A percentile compares a stretch with the other conserved stretches of the same genome.
phyloP scores from a whole-genome alignment of 2,329 filamentous ascomycete genomes.

The Triangularia setosa region DNA sequence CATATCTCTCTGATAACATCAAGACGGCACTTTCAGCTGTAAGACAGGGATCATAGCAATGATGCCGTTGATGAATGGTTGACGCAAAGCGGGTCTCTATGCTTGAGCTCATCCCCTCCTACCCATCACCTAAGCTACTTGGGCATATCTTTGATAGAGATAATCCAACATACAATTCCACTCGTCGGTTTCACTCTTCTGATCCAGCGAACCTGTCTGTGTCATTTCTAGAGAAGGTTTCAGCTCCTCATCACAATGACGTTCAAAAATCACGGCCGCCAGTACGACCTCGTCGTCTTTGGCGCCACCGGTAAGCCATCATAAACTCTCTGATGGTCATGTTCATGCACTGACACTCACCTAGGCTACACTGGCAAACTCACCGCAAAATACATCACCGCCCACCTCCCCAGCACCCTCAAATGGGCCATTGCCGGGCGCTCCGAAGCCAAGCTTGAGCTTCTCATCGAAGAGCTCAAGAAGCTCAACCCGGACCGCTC shows the following conservation, averaged over 20 bases:
- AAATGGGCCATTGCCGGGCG: conserved; percentile 88
- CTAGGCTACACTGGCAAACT: conserved; percentile 79
- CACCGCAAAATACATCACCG: conserved; percentile 70
- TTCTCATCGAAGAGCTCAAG: conserved; percentile 63
- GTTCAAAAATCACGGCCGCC: conserved; percentile 47
- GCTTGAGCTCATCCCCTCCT: not conserved
- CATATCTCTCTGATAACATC: not conserved
- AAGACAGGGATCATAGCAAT: not conserved
- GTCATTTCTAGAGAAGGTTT: not conserved
- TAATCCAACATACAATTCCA: not conserved
- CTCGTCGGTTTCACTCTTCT: not conserved
- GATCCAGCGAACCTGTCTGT: no score
- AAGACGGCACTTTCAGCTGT: not conserved
- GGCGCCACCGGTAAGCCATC: conserved; percentile 50
- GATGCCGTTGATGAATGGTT: conserved; percentile 6
- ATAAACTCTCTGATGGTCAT: not conserved
- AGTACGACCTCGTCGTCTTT: conserved; percentile 56
- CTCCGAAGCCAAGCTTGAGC: conserved; percentile 69
- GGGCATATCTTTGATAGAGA: not conserved
- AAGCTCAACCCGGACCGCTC: conserved; percentile 63
- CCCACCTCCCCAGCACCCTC: conserved; percentile 66
- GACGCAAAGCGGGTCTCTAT: not conserved
- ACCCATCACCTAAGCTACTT: not conserved
- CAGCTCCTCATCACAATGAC: conserved; percentile 35
- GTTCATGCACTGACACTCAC: conserved; percentile 1